Conservation (phyloP, 805 yeast species). For the Candida pini region DNA sequence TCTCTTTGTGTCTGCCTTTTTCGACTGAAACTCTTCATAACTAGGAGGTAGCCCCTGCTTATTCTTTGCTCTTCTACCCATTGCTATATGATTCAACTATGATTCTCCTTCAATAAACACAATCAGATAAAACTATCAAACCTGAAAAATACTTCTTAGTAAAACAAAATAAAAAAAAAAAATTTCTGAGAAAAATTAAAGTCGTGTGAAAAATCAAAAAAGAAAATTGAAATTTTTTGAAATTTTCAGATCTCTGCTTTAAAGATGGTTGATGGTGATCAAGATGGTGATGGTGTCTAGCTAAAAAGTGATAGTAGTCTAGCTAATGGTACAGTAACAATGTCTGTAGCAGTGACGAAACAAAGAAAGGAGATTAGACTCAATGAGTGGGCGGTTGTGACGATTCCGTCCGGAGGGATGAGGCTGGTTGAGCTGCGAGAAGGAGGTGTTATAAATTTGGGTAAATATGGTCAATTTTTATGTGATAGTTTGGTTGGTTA, state of each 20-base stretch:
- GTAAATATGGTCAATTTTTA: constrained; percentile 85
- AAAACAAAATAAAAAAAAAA: not conserved
- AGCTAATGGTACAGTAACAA: too few species aligned
- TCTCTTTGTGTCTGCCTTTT: constrained; percentile 34
- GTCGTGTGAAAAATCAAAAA: too few species aligned
- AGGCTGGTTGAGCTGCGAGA: constrained; percentile 65
- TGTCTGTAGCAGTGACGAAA: not conserved
- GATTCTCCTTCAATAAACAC: too few species aligned
- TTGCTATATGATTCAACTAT: too few species aligned
- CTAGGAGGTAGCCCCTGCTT: constrained; percentile 93
- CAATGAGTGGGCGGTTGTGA: constrained; percentile 54
- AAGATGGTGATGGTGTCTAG: too few species aligned
- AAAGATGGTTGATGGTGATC: too few species aligned
- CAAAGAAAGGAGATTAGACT: constrained; percentile 34
- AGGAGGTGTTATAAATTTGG: constrained; percentile 62
- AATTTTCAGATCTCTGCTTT: too few species aligned
- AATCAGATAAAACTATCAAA: not conserved
- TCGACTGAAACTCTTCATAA: constrained; percentile 68
- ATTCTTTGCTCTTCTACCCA: constrained; percentile 93
- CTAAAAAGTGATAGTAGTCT: too few species aligned
- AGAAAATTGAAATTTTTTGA: too few species aligned
- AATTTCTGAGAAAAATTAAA: too few species aligned
- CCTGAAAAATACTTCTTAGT: not conserved
- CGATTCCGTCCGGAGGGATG: constrained; percentile 76
- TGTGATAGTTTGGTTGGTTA: constrained; percentile 73